phyloP scores from a whole-genome alignment of 2,329 filamentous ascomycete genomes.

The Westerdykella sp. region DNA sequence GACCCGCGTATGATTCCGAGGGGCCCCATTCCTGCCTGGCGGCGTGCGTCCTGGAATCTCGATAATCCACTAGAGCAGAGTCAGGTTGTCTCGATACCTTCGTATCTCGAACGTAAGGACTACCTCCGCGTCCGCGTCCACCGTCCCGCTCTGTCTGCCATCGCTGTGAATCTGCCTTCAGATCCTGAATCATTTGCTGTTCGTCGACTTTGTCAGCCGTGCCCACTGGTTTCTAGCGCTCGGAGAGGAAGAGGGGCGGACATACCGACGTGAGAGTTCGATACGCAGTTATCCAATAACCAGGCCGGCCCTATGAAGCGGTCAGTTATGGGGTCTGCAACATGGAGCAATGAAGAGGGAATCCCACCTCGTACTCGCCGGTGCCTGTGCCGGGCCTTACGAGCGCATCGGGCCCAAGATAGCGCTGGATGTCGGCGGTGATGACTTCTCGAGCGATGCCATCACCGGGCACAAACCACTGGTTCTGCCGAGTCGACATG shows the following conservation, averaged over 20 bases:
- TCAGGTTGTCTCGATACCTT: constrained; percentile 43
- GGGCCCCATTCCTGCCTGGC: constrained; percentile 40
- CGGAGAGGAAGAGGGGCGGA: background rate
- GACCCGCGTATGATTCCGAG: constrained; percentile 19
- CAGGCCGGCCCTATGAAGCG: constrained; percentile 13
- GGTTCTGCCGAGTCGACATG: constrained; percentile 25
- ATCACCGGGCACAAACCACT: constrained; percentile 47
- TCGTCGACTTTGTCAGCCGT: background rate
- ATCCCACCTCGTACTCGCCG: constrained; percentile 41
- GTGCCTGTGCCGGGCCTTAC: constrained; percentile 43
- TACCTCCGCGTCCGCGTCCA: constrained; percentile 43
- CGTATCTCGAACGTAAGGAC: constrained; percentile 36
- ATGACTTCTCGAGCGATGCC: constrained; percentile 49
- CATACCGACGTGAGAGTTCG: constrained; percentile 41
- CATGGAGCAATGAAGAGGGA: background rate
- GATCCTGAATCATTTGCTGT: constrained; percentile 46
- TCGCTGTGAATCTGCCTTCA: constrained; percentile 44
- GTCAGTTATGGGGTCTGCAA: background rate
- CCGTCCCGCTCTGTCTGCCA: constrained; percentile 27
- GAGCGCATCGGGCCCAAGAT: constrained; percentile 47
- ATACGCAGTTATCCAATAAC: constrained; percentile 49
- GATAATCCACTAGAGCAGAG: constrained; percentile 40
- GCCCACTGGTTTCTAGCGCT: background rate
- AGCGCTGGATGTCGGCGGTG: constrained; percentile 48
- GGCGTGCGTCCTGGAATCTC: constrained; percentile 40